Base-by-base conservation (phyloP, 352 stramenopile species). In the Blastocystis sp. region DNA sequence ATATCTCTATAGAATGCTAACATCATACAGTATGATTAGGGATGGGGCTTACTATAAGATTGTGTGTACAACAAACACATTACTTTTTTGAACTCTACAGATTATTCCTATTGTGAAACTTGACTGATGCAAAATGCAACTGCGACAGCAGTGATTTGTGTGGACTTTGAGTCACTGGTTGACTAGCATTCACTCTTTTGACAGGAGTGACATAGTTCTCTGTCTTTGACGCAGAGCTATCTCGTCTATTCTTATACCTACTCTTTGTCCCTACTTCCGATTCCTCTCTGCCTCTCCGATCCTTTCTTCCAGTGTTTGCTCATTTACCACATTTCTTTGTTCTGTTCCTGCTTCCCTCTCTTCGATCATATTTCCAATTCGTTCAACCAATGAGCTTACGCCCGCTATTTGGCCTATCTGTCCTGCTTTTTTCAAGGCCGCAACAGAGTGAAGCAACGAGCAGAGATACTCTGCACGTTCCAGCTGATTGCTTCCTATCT, bases 351-450 rank as follows among this genome's bases (percentile, higher is more conserved):
- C 41, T 6, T 61, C 23, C 41, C 63, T 80, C 50, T 39, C 47
- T n/a, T 68, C 50, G 7, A 84, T 84, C 47, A 84, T 53, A 29
- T 39, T 34, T 26, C 68, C 73, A 43, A 84, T 84, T 34, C 50
- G 73, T 3, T 56, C 54, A n/a, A 69, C 26, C 50, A 84, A 45
- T 3, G 18, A 50, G 39, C 26, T 66, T 11, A 34, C 47, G 39
- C 45, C 45, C 34, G 73, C 47, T 55, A 66, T 84, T 55, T 84
- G 50, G 20, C 53, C 73, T 15, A 84, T 26, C 50, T 84, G 62
- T 29, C 43, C 73, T 37, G 73, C 73, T 55, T 84, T 84, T 55
- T 84, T 84, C 73, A 84, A 29, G n/a, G 73, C 73, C 39, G 73
- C 45, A 15, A 45, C 8, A 20, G 73, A 45, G 56, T 64, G 13